These are phyloP conservation scores for Candida michaelii DNA, from an alignment of 805 yeast species.

Conservation along the genomic window DNA sequence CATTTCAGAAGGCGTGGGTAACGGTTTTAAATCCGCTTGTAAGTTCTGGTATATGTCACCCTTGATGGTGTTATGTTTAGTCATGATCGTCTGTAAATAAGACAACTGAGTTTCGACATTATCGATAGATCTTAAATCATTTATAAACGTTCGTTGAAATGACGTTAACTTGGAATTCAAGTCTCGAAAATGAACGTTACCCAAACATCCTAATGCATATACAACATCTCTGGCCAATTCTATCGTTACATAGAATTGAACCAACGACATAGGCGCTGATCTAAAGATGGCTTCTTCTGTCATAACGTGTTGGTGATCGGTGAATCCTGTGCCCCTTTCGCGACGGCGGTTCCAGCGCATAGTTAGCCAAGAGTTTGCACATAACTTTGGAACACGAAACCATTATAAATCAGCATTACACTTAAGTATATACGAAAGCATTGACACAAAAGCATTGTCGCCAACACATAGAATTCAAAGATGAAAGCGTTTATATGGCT, in stretches of 20 bases:
- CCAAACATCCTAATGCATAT: slow-evolving; percentile 35
- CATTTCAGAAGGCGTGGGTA: slow-evolving; percentile 36
- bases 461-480: no score
- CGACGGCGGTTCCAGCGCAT: not conserved
- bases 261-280: slow-evolving; percentile 50
- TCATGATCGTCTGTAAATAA: slow-evolving; percentile 28
- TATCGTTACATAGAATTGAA: slow-evolving; percentile 47
- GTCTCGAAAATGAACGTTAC: slow-evolving; percentile 45
- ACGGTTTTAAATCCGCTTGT: slow-evolving; percentile 57
- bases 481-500: no score
- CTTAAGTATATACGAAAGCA: no score
- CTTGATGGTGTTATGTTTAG: slow-evolving; percentile 26
- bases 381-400: no score
- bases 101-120: slow-evolving; percentile 29
- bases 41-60: slow-evolving; percentile 26
- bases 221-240: slow-evolving; percentile 47
- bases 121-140: slow-evolving; percentile 40
- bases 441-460: no score
- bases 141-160: slow-evolving; percentile 46
- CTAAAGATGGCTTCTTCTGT: slow-evolving; percentile 40
- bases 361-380: no score
- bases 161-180: slow-evolving; percentile 48
- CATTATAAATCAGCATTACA: no score
- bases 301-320: not conserved
- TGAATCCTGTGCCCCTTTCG: slow-evolving; percentile 3